Evolutionary conservation across 2,329 filamentous ascomycete species (phyloP).

Genomic region (Gaeumannomyces tritici): DNA sequence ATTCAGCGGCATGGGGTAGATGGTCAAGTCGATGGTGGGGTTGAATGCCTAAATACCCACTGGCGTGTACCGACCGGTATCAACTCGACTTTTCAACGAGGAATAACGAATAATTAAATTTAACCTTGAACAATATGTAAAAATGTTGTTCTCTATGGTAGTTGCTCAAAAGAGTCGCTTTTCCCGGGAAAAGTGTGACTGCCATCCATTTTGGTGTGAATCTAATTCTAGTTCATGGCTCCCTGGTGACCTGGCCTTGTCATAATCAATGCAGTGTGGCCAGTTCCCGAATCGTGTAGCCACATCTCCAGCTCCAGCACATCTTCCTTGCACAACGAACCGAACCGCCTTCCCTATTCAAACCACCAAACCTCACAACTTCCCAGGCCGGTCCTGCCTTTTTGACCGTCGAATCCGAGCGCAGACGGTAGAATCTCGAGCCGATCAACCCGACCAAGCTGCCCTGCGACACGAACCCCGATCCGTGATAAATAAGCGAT

Average conservation of each 20-base stretch:
- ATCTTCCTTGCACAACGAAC: background rate
- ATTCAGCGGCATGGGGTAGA: background rate
- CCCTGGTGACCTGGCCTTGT: no score
- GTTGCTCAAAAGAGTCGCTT: no score
- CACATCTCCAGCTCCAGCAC: background rate
- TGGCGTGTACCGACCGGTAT: no score
- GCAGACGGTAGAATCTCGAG: background rate
- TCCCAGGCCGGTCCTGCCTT: background rate
- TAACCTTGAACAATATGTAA: no score
- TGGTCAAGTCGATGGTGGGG: background rate
- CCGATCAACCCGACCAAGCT: background rate
- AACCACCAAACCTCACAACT: background rate
- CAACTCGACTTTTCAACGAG: no score
- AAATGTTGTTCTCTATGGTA: no score
- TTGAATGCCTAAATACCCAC: background rate
- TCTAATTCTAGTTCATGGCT: no score
- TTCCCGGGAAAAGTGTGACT: no score
- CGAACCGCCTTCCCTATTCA: background rate
- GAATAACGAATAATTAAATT: no score
- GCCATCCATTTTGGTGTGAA: no score
- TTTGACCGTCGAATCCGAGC: background rate
- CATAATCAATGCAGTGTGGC: background rate
- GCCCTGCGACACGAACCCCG: background rate
- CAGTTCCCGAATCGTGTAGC: background rate
- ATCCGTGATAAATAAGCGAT: constrained; percentile 15